Base-by-base conservation (phyloP, 192 early-diverging fungal genomes). In the Rhizophagus prolifer region DNA sequence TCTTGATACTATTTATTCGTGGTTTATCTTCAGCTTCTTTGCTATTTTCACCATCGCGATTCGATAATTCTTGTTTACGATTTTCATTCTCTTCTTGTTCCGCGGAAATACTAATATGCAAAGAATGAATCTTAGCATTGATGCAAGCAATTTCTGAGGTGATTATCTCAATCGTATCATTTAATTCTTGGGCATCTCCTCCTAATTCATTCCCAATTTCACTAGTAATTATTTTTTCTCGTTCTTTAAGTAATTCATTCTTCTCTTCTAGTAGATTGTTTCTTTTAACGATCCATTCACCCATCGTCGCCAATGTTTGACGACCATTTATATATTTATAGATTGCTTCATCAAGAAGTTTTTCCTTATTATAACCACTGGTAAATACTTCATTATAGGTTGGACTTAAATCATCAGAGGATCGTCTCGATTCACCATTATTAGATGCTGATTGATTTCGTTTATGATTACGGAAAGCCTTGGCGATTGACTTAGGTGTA, bases 121-220 rank as follows among this genome's bases (percentile, higher is more conserved):
- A 63, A 10, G 82, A 81, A 23, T 78, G 79, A 73, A 91, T 88
- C 14, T 84, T 81, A 68, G 86, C 82, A 62, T 85, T 84, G 23
- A 91, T 72, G 63, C 86, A 88, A n/a, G 82, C 61, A n/a, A 91
- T 82, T 62, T 90, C 89, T 12, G 86, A 86, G 54, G 81, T 81
- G n/a, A 91, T 86, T 68, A 86, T 78, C 23, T 86, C 83, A 60
- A 91, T 76, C 8, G 84, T 82, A 36, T 88, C 89, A 72, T 91
- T 89, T 78, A 90, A 84, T 38, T 85, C 82, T 72, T 86, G 84
- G 26, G 81, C 70, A 9, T 81, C 70, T 5, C 80, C 76, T 4
- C 72, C 79, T 60, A 76, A 77, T 25, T 78, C 64, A 25, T 76
- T 44, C 21, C 75, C 80, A 58, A 64, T 44, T 68, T 59, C 79